Evolutionary conservation across 108 stramenopile species (phyloP), one percentile per base, ranked within the genome.

Genomic region (Cyclotella cryptica): DNA sequence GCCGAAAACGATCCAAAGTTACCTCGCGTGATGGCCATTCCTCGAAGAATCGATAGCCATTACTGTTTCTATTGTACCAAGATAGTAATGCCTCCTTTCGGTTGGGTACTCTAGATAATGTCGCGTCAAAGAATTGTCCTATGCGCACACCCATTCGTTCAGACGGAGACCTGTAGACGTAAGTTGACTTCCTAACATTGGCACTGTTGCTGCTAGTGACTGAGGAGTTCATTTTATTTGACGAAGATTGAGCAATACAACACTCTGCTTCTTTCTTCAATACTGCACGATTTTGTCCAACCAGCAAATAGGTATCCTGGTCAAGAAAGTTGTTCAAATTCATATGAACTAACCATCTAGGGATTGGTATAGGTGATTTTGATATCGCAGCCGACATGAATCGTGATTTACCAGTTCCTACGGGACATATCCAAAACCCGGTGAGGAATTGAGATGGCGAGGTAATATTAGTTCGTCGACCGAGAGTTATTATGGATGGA

Each of bases 251-350:
- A 47, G 43, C 39, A 15, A 85, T 26, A 47, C 71, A 68, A 8
- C 66, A 82, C 62, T 86, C 72, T 41, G 88, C 90, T 82, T 92
- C 91, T 19, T 55, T 65, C 40, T 52, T 45, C 52, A 92, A 61
- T 53, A 92, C 83, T 39, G 72, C 55, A 42, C 57, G 71, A 47
- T 92, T 88, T 63, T 89, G 88, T 5, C 88, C 85, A 13, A 81
- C 84, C 41, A 92, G 47, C 1, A 92, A 77, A 73, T 76, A 81
- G 9, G 91, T 92, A 75, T 92, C 91, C 74, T 92, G 91, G 42
- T 92, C 91, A 39, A 92, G 64, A 61, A 92, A 92, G 55, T 87
- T 87, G 62, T 88, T 84, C 26, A 87, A 29, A 40, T 64, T 40
- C 15, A 87, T 30, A 53, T 88, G 74, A 0, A 72, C 45, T 28